Base-by-base conservation (phyloP, 192 early-diverging fungal genomes). In the Coemansia interrupta region DNA sequence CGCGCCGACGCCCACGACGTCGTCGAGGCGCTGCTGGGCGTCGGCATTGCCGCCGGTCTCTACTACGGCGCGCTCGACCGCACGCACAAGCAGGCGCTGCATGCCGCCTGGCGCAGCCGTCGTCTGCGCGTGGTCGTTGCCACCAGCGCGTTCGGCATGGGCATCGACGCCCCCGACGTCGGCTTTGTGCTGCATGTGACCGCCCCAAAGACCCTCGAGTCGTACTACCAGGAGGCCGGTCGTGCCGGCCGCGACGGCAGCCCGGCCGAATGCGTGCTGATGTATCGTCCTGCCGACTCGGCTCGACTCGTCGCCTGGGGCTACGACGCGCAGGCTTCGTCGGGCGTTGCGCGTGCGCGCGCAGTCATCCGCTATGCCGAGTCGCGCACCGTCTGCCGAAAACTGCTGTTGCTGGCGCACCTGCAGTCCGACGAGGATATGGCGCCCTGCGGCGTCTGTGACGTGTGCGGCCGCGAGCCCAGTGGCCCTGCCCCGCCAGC, bases 191-290 rank as follows among this genome's bases (percentile, higher is more conserved):
- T 64, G 4, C 83, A 84, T 51, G 65, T 61, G 19, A 73, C 77
- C 2, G 70, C 69, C 17, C 76, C 83, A 4, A 77, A 78, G 65
- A 66, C 73, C 9, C 54, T 82, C 15, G 83, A 84, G 47, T 66
- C 82, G 19, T 88, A 88, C 63, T 90, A 90, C 61, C 87, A 90
- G 64, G 89, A 90, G 47, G 82, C 82, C 8, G 89, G 89, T 0
- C 80, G 89, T 17, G 89, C 87, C 28, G 89, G 89, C 23, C 69
- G 88, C 18, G 89, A 91, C 54, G 89, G 89, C 2, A 20, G 72
- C 32, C 74, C 66, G 0, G 87, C 88, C 0, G 84, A 89, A 22
- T 91, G 89, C 48, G 69, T 89, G 10, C 43, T 90, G 40, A 80
- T 87, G 11, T 89, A 89, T 51, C 82, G 86, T 1, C 71, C 81